Evolutionary conservation across 306 rosid genomes (phyloP).

Genomic region (Cercis canadensis): DNA sequence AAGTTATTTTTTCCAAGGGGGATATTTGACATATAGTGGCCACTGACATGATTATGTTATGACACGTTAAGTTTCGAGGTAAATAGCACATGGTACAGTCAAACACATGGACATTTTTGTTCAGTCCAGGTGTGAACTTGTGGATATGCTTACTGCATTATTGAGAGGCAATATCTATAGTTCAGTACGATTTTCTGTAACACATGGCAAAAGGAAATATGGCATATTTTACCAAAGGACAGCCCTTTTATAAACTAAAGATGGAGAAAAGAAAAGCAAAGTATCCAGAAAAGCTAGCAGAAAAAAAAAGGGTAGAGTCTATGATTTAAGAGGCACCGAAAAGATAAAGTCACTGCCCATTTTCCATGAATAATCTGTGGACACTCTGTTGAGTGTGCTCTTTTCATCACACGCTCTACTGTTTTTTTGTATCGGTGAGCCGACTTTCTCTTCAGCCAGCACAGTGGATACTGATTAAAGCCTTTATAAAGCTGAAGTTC

Average conservation of each 20-base stretch:
- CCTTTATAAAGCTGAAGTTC: neutral
- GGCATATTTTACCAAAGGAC: slow-evolving; percentile 16
- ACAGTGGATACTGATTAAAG: too few relatives aligned
- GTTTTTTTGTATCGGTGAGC: too few relatives aligned
- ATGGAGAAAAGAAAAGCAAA: slow-evolving; percentile 17
- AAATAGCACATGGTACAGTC: slow-evolving; percentile 24
- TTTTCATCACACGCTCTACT: too few relatives aligned
- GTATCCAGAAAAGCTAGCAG: slow-evolving; percentile 15
- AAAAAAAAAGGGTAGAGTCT: slow-evolving; percentile 20
- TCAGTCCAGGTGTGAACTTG: slow-evolving; percentile 34
- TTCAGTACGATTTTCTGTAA: slow-evolving; percentile 40
- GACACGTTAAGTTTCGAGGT: slow-evolving; percentile 1
- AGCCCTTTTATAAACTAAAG: slow-evolving; percentile 10
- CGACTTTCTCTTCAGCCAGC: too few relatives aligned
- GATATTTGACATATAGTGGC: too few relatives aligned
- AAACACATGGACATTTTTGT: slow-evolving; percentile 17
- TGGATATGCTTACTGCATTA: slow-evolving; percentile 36
- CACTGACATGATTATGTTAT: slow-evolving; percentile 15
- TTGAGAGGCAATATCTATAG: slow-evolving; percentile 32
- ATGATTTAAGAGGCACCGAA: slow-evolving; percentile 5
- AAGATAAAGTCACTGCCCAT: slow-evolving; percentile 34
- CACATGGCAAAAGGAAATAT: slow-evolving; percentile 43
- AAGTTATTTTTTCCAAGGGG: too few relatives aligned
- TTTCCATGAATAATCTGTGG: slow-evolving; percentile 23
- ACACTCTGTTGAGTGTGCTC: neutral